Percentiles rank a stretch among this genome's conserved stretches.
Evolutionary conservation across 768 basidiomycete genomes (phyloP).

Genomic region (Boletus sp.): DNA sequence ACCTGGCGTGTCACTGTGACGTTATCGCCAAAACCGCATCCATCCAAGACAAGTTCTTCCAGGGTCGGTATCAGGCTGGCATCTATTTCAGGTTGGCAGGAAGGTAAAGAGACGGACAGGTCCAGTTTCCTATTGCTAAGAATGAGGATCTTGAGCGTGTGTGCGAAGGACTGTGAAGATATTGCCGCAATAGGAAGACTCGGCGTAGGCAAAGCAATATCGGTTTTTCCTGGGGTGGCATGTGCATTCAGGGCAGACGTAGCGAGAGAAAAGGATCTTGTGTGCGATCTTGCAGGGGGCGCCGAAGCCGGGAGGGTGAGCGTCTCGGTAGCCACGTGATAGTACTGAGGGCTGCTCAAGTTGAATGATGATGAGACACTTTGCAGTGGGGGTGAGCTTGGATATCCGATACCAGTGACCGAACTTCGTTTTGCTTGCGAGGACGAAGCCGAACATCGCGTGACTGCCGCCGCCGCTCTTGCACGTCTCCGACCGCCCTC

Average conservation of each 20-base stretch:
- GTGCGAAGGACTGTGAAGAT: conserved; percentile 55
- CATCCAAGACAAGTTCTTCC: conserved; percentile 73
- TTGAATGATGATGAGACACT: conserved; percentile 28
- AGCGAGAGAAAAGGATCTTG: conserved; percentile 59
- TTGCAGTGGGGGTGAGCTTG: conserved; percentile 25
- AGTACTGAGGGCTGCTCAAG: conserved; percentile 57
- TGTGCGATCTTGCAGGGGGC: conserved; percentile 49
- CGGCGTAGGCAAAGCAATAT: conserved; percentile 60
- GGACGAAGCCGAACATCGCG: conserved; percentile 25
- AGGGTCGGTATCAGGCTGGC: conserved; percentile 55
- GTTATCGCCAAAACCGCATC: conserved; percentile 62
- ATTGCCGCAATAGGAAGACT: conserved; percentile 67
- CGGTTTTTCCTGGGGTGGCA: conserved; percentile 23
- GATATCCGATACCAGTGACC: conserved; percentile 22
- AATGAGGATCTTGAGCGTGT: conserved; percentile 52
- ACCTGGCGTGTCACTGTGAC: conserved; percentile 45
- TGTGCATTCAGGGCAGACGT: conserved; percentile 19
- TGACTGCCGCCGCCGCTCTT: conserved; percentile 44
- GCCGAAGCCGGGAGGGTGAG: conserved; percentile 63
- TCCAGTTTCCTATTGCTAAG: conserved; percentile 68
- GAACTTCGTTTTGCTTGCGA: conserved; percentile 18
- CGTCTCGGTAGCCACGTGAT: conserved; percentile 49
- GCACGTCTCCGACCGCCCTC: conserved; percentile 71
- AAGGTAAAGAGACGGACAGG: conserved; percentile 56
- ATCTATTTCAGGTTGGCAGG: conserved; percentile 24